Conservation (phyloP, 108 stramenopile species). For the Cyclotella cryptica region DNA sequence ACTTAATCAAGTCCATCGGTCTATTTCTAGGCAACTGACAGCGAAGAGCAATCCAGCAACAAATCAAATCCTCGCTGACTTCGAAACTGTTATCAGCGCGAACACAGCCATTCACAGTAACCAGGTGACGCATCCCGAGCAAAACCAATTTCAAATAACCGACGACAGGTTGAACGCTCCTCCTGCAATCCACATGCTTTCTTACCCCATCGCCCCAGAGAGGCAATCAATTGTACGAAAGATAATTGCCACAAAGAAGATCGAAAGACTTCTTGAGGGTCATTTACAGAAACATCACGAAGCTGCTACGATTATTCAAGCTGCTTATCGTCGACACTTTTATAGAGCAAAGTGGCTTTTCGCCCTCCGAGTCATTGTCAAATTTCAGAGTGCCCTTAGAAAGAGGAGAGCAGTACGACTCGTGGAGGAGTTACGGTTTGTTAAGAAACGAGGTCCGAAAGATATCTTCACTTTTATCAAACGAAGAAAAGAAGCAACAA, state of each 20-base stretch:
- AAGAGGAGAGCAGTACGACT: not conserved
- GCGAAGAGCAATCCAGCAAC: not conserved
- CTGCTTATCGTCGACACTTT: not conserved
- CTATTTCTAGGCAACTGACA: too few relatives aligned
- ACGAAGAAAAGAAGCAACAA: not conserved
- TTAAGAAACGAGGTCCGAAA: not conserved
- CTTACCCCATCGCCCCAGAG: not conserved
- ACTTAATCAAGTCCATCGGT: not conserved
- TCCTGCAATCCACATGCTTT: too few relatives aligned
- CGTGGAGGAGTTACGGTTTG: not conserved
- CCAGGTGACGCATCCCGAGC: not conserved
- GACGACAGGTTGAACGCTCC: too few relatives aligned
- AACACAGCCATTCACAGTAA: not conserved
- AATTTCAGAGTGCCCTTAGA: not conserved
- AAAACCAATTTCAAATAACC: not conserved
- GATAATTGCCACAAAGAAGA: not conserved
- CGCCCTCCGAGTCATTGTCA: not conserved
- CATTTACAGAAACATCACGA: not conserved
- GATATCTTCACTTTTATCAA: slow-evolving; percentile 5
- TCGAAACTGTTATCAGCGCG: not conserved
- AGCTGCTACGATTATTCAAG: not conserved
- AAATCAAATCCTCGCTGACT: not conserved
- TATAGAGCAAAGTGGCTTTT: not conserved
- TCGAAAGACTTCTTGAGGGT: not conserved
- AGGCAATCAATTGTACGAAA: not conserved